Evolutionary conservation across 768 basidiomycete genomes (phyloP).

Genomic region (Naematelia encephala): DNA sequence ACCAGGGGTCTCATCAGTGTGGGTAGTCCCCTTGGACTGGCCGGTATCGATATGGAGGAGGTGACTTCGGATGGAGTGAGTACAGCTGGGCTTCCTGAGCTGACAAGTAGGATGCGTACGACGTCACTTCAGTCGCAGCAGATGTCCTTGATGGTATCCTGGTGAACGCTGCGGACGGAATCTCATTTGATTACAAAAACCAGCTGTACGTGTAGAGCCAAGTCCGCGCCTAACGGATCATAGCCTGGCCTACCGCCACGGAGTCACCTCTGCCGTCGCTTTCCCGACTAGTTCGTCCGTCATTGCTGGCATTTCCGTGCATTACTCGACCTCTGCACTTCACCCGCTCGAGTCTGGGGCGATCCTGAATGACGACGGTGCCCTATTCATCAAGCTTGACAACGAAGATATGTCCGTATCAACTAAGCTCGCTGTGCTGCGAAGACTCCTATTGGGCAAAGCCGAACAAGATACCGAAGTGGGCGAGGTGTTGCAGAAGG

Average conservation of each 20-base stretch:
- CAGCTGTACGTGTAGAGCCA: slow-evolving; percentile 58
- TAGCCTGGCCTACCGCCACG: slow-evolving; percentile 72
- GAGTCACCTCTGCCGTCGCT: slow-evolving; percentile 68
- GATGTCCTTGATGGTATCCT: slow-evolving; percentile 52
- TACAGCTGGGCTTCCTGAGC: not conserved
- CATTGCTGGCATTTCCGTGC: slow-evolving; percentile 62
- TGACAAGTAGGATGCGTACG: slow-evolving; percentile 52
- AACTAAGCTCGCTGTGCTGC: slow-evolving; percentile 72
- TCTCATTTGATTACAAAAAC: slow-evolving; percentile 67
- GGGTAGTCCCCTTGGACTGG: slow-evolving; percentile 67
- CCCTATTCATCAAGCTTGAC: slow-evolving; percentile 66
- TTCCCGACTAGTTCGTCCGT: slow-evolving; percentile 60
- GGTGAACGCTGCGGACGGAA: slow-evolving; percentile 67
- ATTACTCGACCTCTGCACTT: slow-evolving; percentile 61
- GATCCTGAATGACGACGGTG: slow-evolving; percentile 61
- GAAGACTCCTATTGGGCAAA: slow-evolving; percentile 59
- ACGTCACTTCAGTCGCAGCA: slow-evolving; percentile 43
- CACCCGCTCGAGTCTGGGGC: slow-evolving; percentile 64
- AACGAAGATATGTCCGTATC: slow-evolving; percentile 62
- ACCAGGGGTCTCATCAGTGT: slow-evolving; percentile 65
- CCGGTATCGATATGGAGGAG: slow-evolving; percentile 64
- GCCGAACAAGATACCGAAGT: slow-evolving; percentile 25
- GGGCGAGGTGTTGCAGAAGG: slow-evolving; percentile 56
- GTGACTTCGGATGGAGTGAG: slow-evolving; percentile 65
- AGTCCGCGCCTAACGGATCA: not conserved